These are phyloP conservation scores for Globisporangium spinosum DNA, from an alignment of 352 stramenopile species.

Conservation along the genomic window DNA sequence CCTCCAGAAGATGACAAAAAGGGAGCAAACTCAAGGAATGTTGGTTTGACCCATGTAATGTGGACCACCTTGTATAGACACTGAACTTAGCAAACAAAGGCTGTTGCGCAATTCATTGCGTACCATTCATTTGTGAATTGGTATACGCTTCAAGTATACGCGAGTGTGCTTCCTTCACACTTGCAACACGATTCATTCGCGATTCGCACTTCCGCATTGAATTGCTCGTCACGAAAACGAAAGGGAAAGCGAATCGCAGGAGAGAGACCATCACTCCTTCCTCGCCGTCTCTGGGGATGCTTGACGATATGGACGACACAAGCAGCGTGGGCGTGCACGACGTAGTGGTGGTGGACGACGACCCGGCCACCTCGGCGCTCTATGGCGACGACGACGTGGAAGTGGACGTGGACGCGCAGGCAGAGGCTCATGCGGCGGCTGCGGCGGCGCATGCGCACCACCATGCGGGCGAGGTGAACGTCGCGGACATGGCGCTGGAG, in stretches of 20 bases:
- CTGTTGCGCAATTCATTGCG: too few species aligned
- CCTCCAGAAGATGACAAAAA: too few species aligned
- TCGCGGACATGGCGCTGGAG: slow-evolving; percentile 16
- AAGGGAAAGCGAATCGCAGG: not conserved
- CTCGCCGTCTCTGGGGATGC: not conserved
- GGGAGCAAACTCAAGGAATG: too few species aligned
- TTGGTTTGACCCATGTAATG: too few species aligned
- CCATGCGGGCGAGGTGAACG: not conserved
- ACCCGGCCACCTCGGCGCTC: slow-evolving; percentile 7
- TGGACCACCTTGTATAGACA: too few species aligned
- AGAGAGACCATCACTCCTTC: not conserved
- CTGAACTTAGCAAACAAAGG: too few species aligned
- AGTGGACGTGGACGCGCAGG: not conserved
- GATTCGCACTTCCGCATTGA: not conserved
- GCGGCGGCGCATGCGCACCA: not conserved
- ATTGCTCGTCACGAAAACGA: not conserved
- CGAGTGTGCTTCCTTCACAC: not conserved
- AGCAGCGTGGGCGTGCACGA: not conserved
- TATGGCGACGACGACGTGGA: slow-evolving; percentile 8
- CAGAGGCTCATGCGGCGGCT: not conserved
- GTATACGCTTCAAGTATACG: too few species aligned
- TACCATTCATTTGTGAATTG: too few species aligned
- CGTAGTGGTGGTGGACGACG: slow-evolving; percentile 1
- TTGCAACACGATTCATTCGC: not conserved
- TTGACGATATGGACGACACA: slow-evolving; percentile 10